A percentile compares a stretch with the other conserved stretches of the same genome.
Evolutionary conservation across 2,329 filamentous ascomycete genomes (phyloP).

Genomic region (Penicillium thymicola): DNA sequence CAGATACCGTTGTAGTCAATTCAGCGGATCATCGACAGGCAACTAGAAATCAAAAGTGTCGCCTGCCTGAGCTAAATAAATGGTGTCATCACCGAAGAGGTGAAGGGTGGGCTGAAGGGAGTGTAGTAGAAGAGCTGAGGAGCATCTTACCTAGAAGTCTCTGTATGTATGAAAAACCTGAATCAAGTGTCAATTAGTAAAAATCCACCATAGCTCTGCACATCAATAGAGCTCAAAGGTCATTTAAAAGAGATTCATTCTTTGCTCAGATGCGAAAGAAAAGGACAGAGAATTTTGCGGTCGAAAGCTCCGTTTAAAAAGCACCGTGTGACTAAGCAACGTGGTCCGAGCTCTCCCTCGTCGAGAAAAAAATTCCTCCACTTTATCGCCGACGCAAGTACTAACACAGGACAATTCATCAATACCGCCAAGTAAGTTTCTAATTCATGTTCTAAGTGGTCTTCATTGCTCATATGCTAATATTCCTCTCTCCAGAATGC

Average conservation of each 20-base stretch:
- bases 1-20: constrained; percentile 99
- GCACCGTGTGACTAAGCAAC: constrained; percentile 18
- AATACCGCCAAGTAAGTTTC: constrained; percentile 30
- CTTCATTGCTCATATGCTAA: constrained; percentile 4
- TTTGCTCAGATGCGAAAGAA: neutral
- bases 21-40: constrained; percentile 52
- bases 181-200: neutral
- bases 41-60: constrained; percentile 53
- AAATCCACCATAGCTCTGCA: constrained; percentile 4
- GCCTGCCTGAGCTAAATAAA: constrained; percentile 44
- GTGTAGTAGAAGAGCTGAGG: constrained; percentile 8
- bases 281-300: constrained; percentile 16
- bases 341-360: constrained; percentile 19
- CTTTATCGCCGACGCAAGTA: constrained; percentile 16
- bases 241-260: neutral
- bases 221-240: constrained; percentile 1
- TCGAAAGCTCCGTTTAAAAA: constrained; percentile 21
- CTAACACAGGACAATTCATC: constrained; percentile 14
- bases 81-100: constrained; percentile 47
- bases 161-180: constrained; percentile 1
- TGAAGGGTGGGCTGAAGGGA: constrained; percentile 11
- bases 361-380: constrained; percentile 29
- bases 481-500: constrained; percentile 29
- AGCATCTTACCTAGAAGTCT: constrained; percentile 19
- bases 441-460: neutral